Evolutionary conservation across 163 green algal genomes (phyloP), one percentile per base, ranked within the genome.

Genomic region (Smithsoniella earleae): DNA sequence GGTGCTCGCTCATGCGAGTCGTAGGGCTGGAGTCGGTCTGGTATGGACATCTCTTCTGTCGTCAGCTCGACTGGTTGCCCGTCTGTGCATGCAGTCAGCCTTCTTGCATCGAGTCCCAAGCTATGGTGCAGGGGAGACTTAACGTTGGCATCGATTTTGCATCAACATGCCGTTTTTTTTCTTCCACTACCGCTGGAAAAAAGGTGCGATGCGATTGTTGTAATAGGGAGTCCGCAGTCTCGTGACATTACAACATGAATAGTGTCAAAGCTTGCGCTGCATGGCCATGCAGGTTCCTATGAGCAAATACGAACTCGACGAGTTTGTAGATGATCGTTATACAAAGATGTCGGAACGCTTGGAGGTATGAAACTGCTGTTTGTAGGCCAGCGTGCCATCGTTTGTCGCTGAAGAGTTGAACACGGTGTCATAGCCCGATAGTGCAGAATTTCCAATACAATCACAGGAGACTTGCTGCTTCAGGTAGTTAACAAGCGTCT

Each of bases 301-400:
- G 82, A 89, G 81, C 75, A 80, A 84, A 34, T 79, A 92, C 1
- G 90, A 96, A 83, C 78, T 79, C 2, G 79, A 86, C 8, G 79
- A 92, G 75, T 88, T 77, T 58, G 75, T 96, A 31, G 95, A 95
- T 73, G 87, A 95, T 36, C 85, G 90, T 30, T 96, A 96, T 78
- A 78, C 82, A 28, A 78, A 81, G 1, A 94, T 96, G 34, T 87
- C 92, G 76, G 82, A 95, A 28, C 77, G 87, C 18, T 82, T 96
- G 2, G 54, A 76, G 77, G 90, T 93, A 72, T 13, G 40, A 13
- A 10, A 10, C 10, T 22, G 10, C 40, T 49, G 40, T 13, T 49
- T 13, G 40, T 49, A 22, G 33, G 83, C 43, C 30, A 31, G 6
- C 16, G 18, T 28, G 2, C 8, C 2, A 25, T 30, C 16, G 45